Percentiles rank a stretch among this genome's conserved stretches.
These are phyloP conservation scores for Picochlorum costavermella DNA, from an alignment of 139 green algal species.

Conservation along the genomic window DNA sequence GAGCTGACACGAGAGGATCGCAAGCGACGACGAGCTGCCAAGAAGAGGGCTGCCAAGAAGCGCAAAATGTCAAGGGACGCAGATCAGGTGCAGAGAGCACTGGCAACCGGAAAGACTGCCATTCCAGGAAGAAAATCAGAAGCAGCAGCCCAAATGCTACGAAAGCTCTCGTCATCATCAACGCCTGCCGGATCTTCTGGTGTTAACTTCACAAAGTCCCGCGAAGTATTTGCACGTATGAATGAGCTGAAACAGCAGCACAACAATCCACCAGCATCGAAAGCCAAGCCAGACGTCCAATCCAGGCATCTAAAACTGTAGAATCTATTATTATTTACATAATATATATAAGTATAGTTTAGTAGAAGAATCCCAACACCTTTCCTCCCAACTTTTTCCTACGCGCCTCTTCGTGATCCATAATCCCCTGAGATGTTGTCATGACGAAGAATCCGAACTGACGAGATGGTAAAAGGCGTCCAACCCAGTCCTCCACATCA, in stretches of 20 bases:
- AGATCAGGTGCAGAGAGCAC: constrained; percentile 16
- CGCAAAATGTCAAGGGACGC: constrained; percentile 16
- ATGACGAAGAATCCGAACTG: constrained; percentile 97
- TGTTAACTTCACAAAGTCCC: constrained; percentile 43
- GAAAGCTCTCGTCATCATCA: constrained; percentile 12
- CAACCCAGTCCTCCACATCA: constrained; percentile 90
- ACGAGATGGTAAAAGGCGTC: constrained; percentile 90
- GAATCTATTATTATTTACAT: constrained; percentile 13
- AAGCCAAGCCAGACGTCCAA: neutral
- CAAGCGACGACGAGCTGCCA: constrained; percentile 44
- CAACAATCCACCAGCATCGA: neutral
- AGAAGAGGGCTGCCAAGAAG: constrained; percentile 63
- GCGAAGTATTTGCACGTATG: constrained; percentile 57
- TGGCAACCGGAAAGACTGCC: constrained; percentile 22
- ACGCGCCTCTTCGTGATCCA: constrained; percentile 98
- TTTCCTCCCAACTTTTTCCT: constrained; percentile 90
- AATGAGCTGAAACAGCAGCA: constrained; percentile 27
- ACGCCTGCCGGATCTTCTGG: constrained; percentile 13
- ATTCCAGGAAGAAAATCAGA: constrained; percentile 47
- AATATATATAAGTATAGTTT: constrained; percentile 23
- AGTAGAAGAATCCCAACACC: constrained; percentile 89
- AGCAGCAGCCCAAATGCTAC: constrained; percentile 4
- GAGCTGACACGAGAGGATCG: constrained; percentile 69
- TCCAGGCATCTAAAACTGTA: constrained; percentile 4
- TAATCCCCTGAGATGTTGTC: constrained; percentile 95